phyloP scores from a whole-genome alignment of 169 alveolate species.

The Cryptosporidium parvum region DNA sequence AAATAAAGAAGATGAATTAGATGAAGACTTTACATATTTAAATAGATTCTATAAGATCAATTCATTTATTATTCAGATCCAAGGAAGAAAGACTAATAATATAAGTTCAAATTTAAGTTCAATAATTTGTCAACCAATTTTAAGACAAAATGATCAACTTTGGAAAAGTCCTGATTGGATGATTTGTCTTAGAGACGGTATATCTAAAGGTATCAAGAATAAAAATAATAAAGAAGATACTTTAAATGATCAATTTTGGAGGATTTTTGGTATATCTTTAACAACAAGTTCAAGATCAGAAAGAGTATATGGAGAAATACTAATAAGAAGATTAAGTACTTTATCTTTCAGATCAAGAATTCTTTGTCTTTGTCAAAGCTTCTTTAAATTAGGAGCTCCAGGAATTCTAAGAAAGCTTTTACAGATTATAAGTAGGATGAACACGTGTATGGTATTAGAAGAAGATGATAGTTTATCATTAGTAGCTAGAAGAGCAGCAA shows the following conservation, averaged over 20 bases:
- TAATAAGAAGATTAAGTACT: conserved; percentile 34
- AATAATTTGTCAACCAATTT: conserved; percentile 22
- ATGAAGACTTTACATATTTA: conserved; percentile 17
- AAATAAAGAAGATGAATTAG: conserved; percentile 4
- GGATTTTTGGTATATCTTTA: conserved; percentile 57
- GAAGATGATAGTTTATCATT: background rate
- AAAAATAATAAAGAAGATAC: background rate
- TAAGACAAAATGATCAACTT: background rate
- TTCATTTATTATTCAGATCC: background rate
- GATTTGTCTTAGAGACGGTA: background rate
- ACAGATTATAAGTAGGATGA: conserved; percentile 24
- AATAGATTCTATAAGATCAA: conserved; percentile 32
- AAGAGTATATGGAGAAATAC: conserved; percentile 26
- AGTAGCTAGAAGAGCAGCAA: conserved; percentile 6
- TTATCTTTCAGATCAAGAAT: conserved; percentile 38
- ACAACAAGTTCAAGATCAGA: conserved; percentile 65
- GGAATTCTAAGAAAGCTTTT: conserved; percentile 11
- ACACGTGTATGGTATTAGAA: conserved; percentile 3
- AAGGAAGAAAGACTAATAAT: background rate
- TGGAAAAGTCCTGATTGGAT: conserved; percentile 69
- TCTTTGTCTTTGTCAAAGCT: conserved; percentile 24
- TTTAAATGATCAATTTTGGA: conserved; percentile 23
- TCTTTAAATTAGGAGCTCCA: conserved; percentile 31
- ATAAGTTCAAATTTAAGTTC: background rate
- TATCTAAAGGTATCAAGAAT: background rate